These are phyloP conservation scores for Saccharomyces paradoxus DNA, from an alignment of 805 yeast species.

Conservation along the genomic window DNA sequence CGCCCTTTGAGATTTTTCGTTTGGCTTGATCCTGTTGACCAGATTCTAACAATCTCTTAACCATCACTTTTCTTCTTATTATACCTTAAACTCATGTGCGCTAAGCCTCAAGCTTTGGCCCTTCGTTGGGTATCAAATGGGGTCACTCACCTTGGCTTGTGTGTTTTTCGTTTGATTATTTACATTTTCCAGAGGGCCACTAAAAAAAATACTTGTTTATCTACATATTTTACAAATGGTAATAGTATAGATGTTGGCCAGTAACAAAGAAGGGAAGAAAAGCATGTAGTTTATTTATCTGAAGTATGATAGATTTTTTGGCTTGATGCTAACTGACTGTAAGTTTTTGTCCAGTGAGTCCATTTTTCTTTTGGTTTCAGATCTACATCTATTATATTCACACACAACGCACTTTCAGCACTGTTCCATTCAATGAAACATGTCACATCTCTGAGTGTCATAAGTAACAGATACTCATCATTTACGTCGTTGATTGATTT, in stretches of 20 bases:
- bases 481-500: constrained; percentile 9
- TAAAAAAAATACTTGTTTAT: neutral
- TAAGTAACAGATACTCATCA: constrained; percentile 21
- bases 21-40: neutral
- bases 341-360: constrained; percentile 42
- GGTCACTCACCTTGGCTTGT: neutral
- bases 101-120: neutral
- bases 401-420: neutral
- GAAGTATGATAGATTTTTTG: neutral
- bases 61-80: neutral
- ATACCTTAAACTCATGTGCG: neutral
- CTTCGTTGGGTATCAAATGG: neutral
- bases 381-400: constrained; percentile 43
- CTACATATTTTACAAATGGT: neutral
- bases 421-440: constrained; percentile 26
- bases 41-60: neutral
- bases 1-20: neutral
- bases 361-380: constrained; percentile 41
- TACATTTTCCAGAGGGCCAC: neutral
- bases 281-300: neutral
- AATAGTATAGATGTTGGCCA: neutral
- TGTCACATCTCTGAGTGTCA: constrained; percentile 35
- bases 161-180: neutral
- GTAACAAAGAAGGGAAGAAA: too few species aligned
- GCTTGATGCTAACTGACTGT: constrained; percentile 17